These are phyloP conservation scores for Andrographis paniculata DNA, from an alignment of 305 asterid genomes.

Conservation along the genomic window DNA sequence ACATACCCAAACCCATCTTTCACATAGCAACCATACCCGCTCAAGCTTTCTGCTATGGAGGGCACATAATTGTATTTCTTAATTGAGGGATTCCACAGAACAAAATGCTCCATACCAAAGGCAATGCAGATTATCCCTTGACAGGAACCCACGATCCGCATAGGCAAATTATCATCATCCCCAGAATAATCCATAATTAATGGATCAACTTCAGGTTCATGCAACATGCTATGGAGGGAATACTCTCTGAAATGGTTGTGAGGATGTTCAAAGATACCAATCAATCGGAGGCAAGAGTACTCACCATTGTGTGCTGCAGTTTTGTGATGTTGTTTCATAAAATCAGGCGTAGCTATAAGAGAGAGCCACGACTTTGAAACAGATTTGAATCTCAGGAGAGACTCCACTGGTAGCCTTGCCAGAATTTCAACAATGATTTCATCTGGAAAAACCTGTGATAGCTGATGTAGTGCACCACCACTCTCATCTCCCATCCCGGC, in stretches of 20 bases:
- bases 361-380: conserved; percentile 20
- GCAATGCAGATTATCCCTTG: conserved; percentile 26
- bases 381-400: conserved; percentile 19
- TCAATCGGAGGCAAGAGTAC: conserved; percentile 2
- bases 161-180: not conserved
- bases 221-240: conserved; percentile 11
- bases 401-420: conserved; percentile 17
- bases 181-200: conserved; percentile 2
- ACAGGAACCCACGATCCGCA: conserved; percentile 26
- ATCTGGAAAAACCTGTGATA: conserved; percentile 2
- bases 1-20: conserved; percentile 30
- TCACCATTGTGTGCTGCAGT: conserved; percentile 1
- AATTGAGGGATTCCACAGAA: conserved; percentile 22
- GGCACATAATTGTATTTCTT: conserved; percentile 15
- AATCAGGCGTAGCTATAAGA: conserved; percentile 14
- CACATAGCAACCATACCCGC: conserved; percentile 14
- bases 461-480: not conserved
- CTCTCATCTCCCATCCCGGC: not conserved
- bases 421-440: conserved; percentile 22
- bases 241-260: conserved; percentile 2
- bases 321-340: conserved; percentile 17
- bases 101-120: conserved; percentile 9
- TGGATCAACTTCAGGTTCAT: conserved; percentile 4
- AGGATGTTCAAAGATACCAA: not conserved
- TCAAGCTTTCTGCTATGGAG: not conserved